Evolutionary conservation across 805 yeast species (phyloP), one percentile per base, ranked within the genome.

Genomic region (Peterozyma xylosa): DNA sequence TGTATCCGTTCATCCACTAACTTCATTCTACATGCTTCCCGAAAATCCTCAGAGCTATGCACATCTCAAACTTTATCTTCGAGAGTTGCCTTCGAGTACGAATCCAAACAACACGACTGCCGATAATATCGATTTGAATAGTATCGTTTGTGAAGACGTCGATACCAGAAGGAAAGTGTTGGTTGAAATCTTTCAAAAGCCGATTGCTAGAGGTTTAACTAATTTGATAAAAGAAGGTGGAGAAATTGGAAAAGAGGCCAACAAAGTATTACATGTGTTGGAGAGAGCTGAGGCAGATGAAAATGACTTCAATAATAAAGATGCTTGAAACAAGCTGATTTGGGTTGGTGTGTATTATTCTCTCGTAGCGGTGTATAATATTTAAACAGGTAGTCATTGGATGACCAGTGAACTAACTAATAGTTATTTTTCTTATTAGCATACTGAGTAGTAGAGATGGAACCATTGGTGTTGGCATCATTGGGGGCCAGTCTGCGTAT

Each of bases 201-300:
- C 75, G 10, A 65, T 86, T 41, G 44, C 53, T 16, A 69, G 64
- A 39, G 82, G 86, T 33, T 64, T 82, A 17, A 65, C 62, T 1
- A 66, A 66, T 35, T 53, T 77, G 30, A 59, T 78, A 9, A 78
- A 77, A 52, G 93, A 85, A 50, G 95, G 88, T 11, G 90, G 90
- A 1, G 86, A 80, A 39, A 64, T 73, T 15, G 89, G 89, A 2
- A 72, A 79, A 48, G 72, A 66, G 46, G 68, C 70, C 17, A 58
- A 59, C 39, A 50, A 53, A 57, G 67, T 50, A 33, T 59, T 35
- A 52, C 33, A 18, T 16, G 51, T 13, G 27, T 49, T 45, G 48
- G 36, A 47, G 13, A 33, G 39, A 33, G 43, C 48, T 13, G 40
- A 43, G 3, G 27, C 37, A 14, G 44, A 42, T 13, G 41, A 39